A percentile compares a stretch with the other conserved stretches of the same genome.
Evolutionary conservation across 2,329 filamentous ascomycete genomes (phyloP).

Genomic region (Ampelomyces quisqualis): DNA sequence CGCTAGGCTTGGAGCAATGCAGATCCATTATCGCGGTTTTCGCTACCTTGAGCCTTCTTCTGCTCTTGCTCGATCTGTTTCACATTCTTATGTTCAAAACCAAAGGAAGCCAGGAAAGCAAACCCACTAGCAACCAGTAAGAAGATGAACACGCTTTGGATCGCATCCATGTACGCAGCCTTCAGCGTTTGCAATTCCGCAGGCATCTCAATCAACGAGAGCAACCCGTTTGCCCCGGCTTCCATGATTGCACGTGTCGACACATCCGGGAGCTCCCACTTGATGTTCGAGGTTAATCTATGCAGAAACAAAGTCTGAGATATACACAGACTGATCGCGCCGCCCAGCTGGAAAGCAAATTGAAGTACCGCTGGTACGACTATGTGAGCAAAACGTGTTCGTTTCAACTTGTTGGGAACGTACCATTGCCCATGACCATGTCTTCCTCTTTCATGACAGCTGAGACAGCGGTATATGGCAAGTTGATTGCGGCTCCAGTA

Average conservation of each 20-base stretch:
- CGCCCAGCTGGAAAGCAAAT: constrained; percentile 7
- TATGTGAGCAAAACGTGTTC: neutral
- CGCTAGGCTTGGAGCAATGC: too few relatives aligned
- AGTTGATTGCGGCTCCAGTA: constrained; percentile 8
- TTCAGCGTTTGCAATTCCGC: neutral
- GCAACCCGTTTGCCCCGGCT: neutral
- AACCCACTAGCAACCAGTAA: constrained; percentile 4
- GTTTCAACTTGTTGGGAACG: neutral
- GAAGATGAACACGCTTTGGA: constrained; percentile 5
- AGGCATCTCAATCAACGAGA: neutral
- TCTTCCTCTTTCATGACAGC: constrained; percentile 3
- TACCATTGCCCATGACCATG: constrained; percentile 6
- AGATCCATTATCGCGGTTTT: neutral
- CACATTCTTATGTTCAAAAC: constrained; percentile 10
- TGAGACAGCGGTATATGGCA: constrained; percentile 8
- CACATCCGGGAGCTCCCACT: neutral
- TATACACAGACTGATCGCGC: constrained; percentile 4
- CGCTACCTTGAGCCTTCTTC: neutral
- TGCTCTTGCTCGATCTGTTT: constrained; percentile 1
- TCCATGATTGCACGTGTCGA: neutral
- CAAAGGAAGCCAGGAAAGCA: constrained; percentile 5
- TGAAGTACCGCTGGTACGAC: neutral
- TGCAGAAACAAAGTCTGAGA: constrained; percentile 5
- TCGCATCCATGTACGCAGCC: neutral
- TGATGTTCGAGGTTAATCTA: neutral